phyloP scores from a whole-genome alignment of 768 basidiomycete genomes.

The Rhizopogon vulgaris region DNA sequence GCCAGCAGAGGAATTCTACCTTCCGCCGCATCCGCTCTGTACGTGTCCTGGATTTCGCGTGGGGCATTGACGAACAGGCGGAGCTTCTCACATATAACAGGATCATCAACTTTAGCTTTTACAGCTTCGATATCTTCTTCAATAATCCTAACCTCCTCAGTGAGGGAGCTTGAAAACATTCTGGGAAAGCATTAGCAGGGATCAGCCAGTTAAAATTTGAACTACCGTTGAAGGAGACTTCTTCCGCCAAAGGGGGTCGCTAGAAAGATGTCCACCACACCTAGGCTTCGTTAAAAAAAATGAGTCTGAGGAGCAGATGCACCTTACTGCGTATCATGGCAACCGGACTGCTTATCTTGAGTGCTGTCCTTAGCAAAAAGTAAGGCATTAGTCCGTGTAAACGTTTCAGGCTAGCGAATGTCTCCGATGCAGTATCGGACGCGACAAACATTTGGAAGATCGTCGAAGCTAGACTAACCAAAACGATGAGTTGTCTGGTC shows the following conservation, averaged over 20 bases:
- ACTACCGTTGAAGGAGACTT: slow-evolving; percentile 81
- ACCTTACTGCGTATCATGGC: slow-evolving; percentile 84
- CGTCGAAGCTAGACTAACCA: slow-evolving; percentile 81
- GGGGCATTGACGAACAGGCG: slow-evolving; percentile 82
- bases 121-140: slow-evolving; percentile 87
- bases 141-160: slow-evolving; percentile 81
- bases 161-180: slow-evolving; percentile 92
- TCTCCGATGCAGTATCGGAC: slow-evolving; percentile 86
- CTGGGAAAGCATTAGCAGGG: slow-evolving; percentile 31
- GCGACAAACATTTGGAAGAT: slow-evolving; percentile 95
- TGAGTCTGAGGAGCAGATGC: background rate
- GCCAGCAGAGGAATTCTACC: slow-evolving; percentile 75
- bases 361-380: slow-evolving; percentile 86
- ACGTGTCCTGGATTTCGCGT: slow-evolving; percentile 79
- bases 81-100: slow-evolving; percentile 83
- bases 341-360: slow-evolving; percentile 93
- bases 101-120: slow-evolving; percentile 84
- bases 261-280: slow-evolving; percentile 87
- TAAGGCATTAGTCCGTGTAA: slow-evolving; percentile 98
- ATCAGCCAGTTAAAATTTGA: background rate
- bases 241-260: slow-evolving; percentile 95
- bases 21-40: slow-evolving; percentile 68
- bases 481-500: slow-evolving; percentile 6
- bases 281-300: slow-evolving; percentile 20
- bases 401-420: slow-evolving; percentile 81